Conservation (phyloP, 2,329 filamentous ascomycete species). For the Aureobasidium lini region DNA sequence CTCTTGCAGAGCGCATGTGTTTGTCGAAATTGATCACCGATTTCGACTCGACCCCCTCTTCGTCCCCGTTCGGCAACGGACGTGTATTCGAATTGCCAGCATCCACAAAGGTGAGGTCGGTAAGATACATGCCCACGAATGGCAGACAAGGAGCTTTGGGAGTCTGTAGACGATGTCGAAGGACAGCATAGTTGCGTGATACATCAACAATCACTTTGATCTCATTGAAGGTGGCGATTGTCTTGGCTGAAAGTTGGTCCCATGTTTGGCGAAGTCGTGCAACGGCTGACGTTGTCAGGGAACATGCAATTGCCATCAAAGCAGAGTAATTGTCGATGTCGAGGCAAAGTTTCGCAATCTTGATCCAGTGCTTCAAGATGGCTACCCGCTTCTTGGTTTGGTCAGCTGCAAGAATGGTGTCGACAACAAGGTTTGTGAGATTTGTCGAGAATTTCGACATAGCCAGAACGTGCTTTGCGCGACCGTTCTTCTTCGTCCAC, state of each 20-base stretch:
- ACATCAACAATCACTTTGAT: constrained; percentile 83
- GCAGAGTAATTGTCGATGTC: constrained; percentile 94
- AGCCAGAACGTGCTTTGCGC: constrained; percentile 82
- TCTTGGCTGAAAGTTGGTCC: constrained; percentile 79
- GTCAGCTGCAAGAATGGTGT: constrained; percentile 80
- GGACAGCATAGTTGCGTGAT: constrained; percentile 80
- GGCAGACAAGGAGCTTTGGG: constrained; percentile 80
- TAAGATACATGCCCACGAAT: constrained; percentile 93
- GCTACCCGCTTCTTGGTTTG: constrained; percentile 87
- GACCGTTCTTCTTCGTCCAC: constrained; percentile 79
- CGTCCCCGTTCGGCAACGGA: constrained; percentile 54
- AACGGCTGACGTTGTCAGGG: constrained; percentile 85
- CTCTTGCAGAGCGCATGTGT: constrained; percentile 86
- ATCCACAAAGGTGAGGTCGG: constrained; percentile 91
- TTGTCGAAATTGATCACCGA: constrained; percentile 97
- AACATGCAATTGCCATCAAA: constrained; percentile 94
- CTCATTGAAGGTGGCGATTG: constrained; percentile 68
- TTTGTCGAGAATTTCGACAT: constrained; percentile 93
- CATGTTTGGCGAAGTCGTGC: constrained; percentile 82
- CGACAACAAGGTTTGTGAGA: constrained; percentile 83
- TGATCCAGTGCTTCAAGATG: constrained; percentile 97
- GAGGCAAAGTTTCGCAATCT: constrained; percentile 78
- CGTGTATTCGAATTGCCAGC: constrained; percentile 86
- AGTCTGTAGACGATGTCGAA: constrained; percentile 76
- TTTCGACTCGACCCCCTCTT: constrained; percentile 55